A percentile compares a stretch with the other conserved stretches of the same genome.
Evolutionary conservation across 345 rosid genomes (phyloP).

Genomic region (Xanthoceras sorbifolium): DNA sequence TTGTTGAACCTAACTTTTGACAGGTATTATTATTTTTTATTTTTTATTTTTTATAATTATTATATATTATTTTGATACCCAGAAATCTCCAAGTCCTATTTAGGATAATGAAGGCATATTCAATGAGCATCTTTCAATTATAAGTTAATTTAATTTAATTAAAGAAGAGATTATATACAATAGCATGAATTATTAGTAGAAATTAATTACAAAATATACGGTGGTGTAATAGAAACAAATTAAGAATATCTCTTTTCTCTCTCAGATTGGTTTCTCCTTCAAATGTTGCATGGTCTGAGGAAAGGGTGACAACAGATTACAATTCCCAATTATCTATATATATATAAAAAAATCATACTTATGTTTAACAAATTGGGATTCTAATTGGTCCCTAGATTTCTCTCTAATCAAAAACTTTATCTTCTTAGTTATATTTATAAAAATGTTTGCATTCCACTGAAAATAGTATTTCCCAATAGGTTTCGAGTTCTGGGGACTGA

Average conservation of each 20-base stretch:
- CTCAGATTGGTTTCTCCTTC: conserved; percentile 9
- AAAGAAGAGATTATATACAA: no score
- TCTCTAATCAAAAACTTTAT: conserved; percentile 18
- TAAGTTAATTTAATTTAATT: no score
- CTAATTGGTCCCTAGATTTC: conserved; percentile 1
- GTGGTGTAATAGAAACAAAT: not conserved
- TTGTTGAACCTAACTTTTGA: conserved; percentile 8
- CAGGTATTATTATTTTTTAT: not conserved
- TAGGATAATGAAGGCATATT: not conserved
- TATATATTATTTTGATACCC: not conserved
- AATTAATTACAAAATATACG: no score
- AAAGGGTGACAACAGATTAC: conserved; percentile 19
- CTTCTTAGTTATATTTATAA: not conserved
- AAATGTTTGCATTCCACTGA: not conserved
- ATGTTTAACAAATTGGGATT: not conserved
- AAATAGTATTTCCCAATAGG: not conserved
- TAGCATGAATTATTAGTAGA: not conserved
- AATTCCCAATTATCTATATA: conserved; percentile 11
- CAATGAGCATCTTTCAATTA: not conserved
- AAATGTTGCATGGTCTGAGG: conserved; percentile 23
- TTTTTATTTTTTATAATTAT: no score
- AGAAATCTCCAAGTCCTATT: not conserved
- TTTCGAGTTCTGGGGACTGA: not conserved
- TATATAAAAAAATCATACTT: not conserved
- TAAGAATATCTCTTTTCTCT: conserved; percentile 22